These are phyloP conservation scores for Vitis hybrid DNA, from an alignment of 177 flowering plant species.

Conservation along the genomic window DNA sequence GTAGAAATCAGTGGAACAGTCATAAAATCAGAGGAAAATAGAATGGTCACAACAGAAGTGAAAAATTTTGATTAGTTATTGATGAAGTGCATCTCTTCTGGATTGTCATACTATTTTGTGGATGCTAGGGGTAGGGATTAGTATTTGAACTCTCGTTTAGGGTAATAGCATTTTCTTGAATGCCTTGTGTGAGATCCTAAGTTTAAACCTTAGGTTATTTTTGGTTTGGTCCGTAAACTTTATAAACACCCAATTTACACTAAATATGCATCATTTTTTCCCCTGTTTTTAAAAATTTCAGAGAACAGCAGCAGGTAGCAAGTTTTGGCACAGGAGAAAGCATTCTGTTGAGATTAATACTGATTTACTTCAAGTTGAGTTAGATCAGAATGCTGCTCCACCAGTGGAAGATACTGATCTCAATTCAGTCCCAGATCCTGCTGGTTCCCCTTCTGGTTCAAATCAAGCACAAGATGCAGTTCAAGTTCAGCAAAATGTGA, in stretches of 20 bases:
- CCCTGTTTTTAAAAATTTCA: constrained; percentile 24
- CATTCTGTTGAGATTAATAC: constrained; percentile 50
- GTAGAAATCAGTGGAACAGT: too few relatives aligned
- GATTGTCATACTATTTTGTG: too few relatives aligned
- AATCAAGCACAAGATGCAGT: constrained; percentile 37
- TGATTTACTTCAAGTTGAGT: constrained; percentile 40
- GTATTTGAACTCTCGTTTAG: too few relatives aligned
- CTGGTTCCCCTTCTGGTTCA: constrained; percentile 36
- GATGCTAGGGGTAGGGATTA: too few relatives aligned
- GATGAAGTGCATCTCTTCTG: too few relatives aligned
- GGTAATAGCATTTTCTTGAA: too few relatives aligned
- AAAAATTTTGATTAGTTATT: too few relatives aligned
- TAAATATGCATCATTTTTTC: constrained; percentile 3
- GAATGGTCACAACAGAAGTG: too few relatives aligned
- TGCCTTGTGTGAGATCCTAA: too few relatives aligned
- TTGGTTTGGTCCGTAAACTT: neutral
- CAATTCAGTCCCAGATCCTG: constrained; percentile 34
- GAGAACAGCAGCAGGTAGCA: constrained; percentile 44
- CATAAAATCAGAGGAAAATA: too few relatives aligned
- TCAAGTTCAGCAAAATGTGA: constrained; percentile 33
- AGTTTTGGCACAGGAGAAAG: constrained; percentile 59
- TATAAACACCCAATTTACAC: too few relatives aligned
- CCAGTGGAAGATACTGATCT: constrained; percentile 32
- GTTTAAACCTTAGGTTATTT: neutral
- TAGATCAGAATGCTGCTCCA: constrained; percentile 27